phyloP scores from a whole-genome alignment of 352 stramenopile genomes.

The Thraustochytrium striatum region DNA sequence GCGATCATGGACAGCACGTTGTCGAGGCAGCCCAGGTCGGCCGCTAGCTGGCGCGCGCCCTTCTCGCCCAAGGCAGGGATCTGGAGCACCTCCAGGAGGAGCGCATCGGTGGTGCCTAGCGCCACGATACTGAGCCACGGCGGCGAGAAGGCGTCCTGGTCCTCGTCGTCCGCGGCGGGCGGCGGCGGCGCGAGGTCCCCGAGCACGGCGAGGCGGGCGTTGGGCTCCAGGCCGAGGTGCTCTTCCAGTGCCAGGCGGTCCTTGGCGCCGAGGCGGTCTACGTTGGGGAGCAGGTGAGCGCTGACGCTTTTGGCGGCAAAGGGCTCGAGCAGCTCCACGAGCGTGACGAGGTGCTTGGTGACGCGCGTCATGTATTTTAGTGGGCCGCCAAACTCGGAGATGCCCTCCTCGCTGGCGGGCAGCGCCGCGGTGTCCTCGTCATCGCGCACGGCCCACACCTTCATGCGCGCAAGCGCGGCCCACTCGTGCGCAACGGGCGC shows the following conservation, averaged over 20 bases:
- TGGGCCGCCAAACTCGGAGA: conserved; percentile 35
- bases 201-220: neutral
- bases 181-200: neutral
- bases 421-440: neutral
- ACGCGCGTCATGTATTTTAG: conserved; percentile 37
- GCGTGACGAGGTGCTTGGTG: conserved; percentile 9
- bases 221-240: neutral
- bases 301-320: neutral
- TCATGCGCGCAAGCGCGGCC: neutral
- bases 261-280: neutral
- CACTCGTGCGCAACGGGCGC: conserved; percentile 16
- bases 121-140: conserved; percentile 27
- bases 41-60: neutral
- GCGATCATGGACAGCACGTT: conserved; percentile 20
- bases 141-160: conserved; percentile 7
- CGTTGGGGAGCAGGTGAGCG: neutral
- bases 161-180: conserved; percentile 24
- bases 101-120: neutral
- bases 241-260: neutral
- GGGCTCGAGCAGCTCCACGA: conserved; percentile 41
- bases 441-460: conserved; percentile 13
- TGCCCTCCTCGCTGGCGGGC: neutral
- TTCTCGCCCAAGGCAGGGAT: conserved; percentile 15
- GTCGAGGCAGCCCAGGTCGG: conserved; percentile 26
- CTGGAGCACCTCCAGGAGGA: conserved; percentile 9